Evolutionary conservation across 306 rosid species (phyloP), one percentile per base, ranked within the genome.

Genomic region (Rosa lucieae): DNA sequence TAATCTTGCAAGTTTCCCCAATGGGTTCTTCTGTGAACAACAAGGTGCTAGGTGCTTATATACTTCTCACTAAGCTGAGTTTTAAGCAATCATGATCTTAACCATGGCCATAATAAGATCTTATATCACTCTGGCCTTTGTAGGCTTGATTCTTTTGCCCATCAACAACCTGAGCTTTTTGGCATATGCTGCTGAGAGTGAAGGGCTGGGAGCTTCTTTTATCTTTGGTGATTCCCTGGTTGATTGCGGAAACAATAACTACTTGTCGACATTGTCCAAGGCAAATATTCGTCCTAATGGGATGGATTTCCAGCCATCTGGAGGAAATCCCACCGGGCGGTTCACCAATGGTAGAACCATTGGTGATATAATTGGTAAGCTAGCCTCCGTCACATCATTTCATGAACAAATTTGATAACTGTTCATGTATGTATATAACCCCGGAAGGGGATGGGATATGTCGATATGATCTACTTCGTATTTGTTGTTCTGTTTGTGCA

Each of bases 331-430:
- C 47, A 95, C 98, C 0, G 99, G 99, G 40, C 95, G 98, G 26
- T 95, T 72, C 76, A 92, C 99, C 72, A 95, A 95, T 71, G 99
- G 99, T 13, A 91, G 96, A 89, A 95, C 99, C 82, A 95, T 95
- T 42, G 96, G 97, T 71, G 99, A 92, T 46, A 80, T 92, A 42
- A 84, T 95, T 44, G 99, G 99, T 92, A 91, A 74, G 1, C 18
- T 29, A 29, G 32, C 5, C 26, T 42, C 4, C 3, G 1, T n/a
- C 47, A 39, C 72, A 67, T 67, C 29, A 15, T 37, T 35, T 17
- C 3, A 3, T 67, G 72, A 67, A 67, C 49, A 18, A 18, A 67
- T 67, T 39, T 67, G 11, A n/a, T 32, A 0, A 66, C 5, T 1
- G 13, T 3, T 67, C 10, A 40, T 8, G 21, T 17, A 18, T 39